Percentiles rank a stretch among this genome's conserved stretches.
Evolutionary conservation across 2,329 filamentous ascomycete genomes (phyloP).

Genomic region (Madurella fahalii): DNA sequence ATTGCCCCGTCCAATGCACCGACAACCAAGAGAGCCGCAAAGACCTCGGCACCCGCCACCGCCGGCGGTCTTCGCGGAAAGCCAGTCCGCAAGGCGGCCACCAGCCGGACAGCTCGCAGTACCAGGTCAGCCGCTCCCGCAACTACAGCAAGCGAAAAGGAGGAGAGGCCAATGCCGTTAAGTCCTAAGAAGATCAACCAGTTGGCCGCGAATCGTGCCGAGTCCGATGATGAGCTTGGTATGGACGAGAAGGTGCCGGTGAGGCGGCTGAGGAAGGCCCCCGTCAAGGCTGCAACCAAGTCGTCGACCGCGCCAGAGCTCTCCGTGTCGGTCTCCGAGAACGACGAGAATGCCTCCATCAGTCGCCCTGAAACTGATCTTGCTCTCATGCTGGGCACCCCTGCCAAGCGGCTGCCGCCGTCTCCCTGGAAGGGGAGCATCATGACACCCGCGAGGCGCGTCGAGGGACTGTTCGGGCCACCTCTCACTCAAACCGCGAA

Average conservation of each 20-base stretch:
- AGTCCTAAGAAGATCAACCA: slow-evolving; percentile 64
- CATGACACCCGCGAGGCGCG: slow-evolving; percentile 52
- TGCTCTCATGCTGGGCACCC: slow-evolving; percentile 45
- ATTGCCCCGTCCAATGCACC: slow-evolving; percentile 35
- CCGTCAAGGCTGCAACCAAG: slow-evolving; percentile 48
- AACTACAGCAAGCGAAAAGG: slow-evolving; percentile 32
- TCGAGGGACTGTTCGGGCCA: slow-evolving; percentile 39
- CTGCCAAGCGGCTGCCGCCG: slow-evolving; percentile 50
- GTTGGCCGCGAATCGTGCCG: slow-evolving; percentile 45
- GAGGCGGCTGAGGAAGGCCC: slow-evolving; percentile 52
- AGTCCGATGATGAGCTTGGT: slow-evolving; percentile 59
- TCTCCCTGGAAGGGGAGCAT: slow-evolving; percentile 53
- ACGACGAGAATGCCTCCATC: slow-evolving; percentile 27
- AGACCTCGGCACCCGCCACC: slow-evolving; percentile 13
- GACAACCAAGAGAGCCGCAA: slow-evolving; percentile 31
- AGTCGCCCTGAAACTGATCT: slow-evolving; percentile 35
- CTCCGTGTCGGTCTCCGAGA: neutral
- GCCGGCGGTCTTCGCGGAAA: slow-evolving; percentile 37
- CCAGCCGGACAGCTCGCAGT: slow-evolving; percentile 28
- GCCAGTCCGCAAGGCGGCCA: slow-evolving; percentile 45
- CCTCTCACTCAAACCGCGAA: slow-evolving; percentile 24
- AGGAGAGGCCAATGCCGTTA: slow-evolving; percentile 43
- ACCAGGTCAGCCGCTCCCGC: slow-evolving; percentile 28
- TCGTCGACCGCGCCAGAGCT: slow-evolving; percentile 12
- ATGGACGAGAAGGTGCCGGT: slow-evolving; percentile 47